A percentile compares a stretch with the other conserved stretches of the same genome.
phyloP scores from a whole-genome alignment of 1,284 basidiomycete species.

The Nidula niveotomentosa region DNA sequence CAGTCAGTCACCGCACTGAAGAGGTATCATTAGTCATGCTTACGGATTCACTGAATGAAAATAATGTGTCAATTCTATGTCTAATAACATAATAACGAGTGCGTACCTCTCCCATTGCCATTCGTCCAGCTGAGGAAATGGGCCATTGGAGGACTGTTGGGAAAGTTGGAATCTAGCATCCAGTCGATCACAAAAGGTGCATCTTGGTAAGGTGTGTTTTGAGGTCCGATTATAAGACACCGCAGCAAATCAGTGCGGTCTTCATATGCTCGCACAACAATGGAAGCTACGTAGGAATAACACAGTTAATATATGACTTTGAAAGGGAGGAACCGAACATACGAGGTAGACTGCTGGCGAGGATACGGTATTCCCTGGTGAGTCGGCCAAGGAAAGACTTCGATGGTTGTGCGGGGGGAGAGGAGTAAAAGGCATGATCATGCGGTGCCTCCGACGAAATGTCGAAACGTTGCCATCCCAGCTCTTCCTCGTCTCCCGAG shows the following conservation, averaged over 20 bases:
- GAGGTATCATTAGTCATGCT: constrained; percentile 24
- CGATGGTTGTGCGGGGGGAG: constrained; percentile 59
- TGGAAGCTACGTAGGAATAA: constrained; percentile 50
- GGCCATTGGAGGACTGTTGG: constrained; percentile 83
- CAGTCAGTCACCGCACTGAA: neutral
- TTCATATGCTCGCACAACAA: constrained; percentile 73
- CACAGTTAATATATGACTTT: neutral
- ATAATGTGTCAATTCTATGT: neutral
- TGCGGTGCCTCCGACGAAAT: constrained; percentile 71
- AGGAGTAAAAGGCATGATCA: constrained; percentile 81
- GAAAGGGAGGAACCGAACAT: constrained; percentile 14
- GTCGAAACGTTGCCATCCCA: constrained; percentile 76
- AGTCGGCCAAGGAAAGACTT: constrained; percentile 76
- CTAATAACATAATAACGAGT: constrained; percentile 3
- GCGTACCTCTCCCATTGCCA: constrained; percentile 84
- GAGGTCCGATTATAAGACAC: constrained; percentile 88
- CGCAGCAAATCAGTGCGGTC: constrained; percentile 86
- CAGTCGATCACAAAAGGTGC: constrained; percentile 96
- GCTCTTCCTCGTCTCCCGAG: constrained; percentile 18
- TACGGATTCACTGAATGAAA: constrained; percentile 66
- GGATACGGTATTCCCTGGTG: constrained; percentile 80
- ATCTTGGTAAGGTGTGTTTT: constrained; percentile 92
- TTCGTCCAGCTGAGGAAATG: constrained; percentile 95
- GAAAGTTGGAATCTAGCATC: constrained; percentile 87
- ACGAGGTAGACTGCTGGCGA: constrained; percentile 84